These are phyloP conservation scores for Carpinus fangiana DNA, from an alignment of 306 rosid species.

Conservation along the genomic window DNA sequence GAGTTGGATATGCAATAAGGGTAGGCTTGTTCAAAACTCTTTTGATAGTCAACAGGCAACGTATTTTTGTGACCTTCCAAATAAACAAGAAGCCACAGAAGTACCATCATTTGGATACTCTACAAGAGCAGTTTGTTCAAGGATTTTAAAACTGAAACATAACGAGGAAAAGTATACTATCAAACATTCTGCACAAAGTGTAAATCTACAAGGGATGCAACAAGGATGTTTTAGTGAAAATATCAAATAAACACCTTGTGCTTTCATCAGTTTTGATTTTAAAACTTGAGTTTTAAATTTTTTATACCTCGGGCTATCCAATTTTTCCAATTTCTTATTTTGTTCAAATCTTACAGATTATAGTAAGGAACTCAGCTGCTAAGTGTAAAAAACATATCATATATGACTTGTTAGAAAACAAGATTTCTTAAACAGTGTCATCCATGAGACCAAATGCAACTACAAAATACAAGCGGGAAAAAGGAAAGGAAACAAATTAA, in stretches of 20 bases:
- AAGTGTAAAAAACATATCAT: not conserved
- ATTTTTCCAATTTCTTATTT: not conserved
- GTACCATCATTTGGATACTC: not conserved
- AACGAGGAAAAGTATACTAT: not conserved
- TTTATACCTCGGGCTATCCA: too few species aligned
- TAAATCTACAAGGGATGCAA: not conserved
- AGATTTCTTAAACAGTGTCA: not conserved
- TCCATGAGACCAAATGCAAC: not conserved
- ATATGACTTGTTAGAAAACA: not conserved
- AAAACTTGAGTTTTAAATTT: too few species aligned
- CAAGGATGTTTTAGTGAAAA: too few species aligned
- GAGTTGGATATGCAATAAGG: not conserved
- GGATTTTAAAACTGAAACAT: not conserved
- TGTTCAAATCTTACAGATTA: not conserved
- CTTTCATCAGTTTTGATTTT: too few species aligned
- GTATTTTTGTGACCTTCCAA: not conserved
- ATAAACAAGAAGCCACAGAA: not conserved
- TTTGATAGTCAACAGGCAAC: not conserved
- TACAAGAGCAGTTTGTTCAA: not conserved
- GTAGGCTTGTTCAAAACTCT: not conserved
- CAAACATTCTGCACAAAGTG: slow-evolving; percentile 3
- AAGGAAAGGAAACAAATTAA: not conserved
- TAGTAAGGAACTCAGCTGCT: not conserved
- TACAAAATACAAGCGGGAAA: not conserved
- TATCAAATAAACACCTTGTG: too few species aligned